phyloP scores from a whole-genome alignment of 1,284 basidiomycete species.

The Xerocomus alliaceus region DNA sequence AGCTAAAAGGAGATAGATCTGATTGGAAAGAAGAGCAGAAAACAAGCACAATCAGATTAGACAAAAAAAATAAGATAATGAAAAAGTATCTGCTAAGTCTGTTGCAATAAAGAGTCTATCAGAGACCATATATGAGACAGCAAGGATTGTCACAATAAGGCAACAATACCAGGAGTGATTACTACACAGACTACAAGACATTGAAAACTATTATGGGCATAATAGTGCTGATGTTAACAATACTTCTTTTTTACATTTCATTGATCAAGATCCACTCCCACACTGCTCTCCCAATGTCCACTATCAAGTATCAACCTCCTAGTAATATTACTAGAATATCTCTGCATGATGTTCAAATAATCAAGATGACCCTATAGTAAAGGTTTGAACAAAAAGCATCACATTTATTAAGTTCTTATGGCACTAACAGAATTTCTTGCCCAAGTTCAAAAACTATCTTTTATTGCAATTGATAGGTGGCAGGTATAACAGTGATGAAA shows the following conservation, averaged over 20 bases:
- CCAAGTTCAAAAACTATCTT: conserved; percentile 41
- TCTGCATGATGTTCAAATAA: conserved; percentile 14
- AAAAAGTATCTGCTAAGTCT: no score
- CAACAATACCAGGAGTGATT: conserved; percentile 25
- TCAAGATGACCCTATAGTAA: no score
- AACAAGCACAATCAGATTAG: no score
- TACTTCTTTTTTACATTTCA: conserved; percentile 15
- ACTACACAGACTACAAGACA: conserved; percentile 9
- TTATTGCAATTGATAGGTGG: conserved; percentile 29
- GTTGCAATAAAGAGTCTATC: no score
- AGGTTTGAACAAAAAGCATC: no score
- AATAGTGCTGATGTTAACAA: neutral
- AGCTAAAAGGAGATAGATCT: no score
- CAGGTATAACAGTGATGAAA: conserved; percentile 38
- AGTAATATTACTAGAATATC: conserved; percentile 25
- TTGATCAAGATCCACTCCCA: conserved; percentile 21
- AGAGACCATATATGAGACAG: no score
- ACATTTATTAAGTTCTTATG: no score
- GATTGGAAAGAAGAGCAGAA: no score
- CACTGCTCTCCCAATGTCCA: conserved; percentile 9
- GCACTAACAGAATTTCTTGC: conserved; percentile 35
- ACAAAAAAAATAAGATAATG: no score
- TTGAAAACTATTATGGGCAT: no score
- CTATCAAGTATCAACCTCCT: conserved; percentile 31
- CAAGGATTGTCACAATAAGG: no score